Conservation (phyloP, 192 early-diverging fungal genomes). For the Coemansia javaensis region DNA sequence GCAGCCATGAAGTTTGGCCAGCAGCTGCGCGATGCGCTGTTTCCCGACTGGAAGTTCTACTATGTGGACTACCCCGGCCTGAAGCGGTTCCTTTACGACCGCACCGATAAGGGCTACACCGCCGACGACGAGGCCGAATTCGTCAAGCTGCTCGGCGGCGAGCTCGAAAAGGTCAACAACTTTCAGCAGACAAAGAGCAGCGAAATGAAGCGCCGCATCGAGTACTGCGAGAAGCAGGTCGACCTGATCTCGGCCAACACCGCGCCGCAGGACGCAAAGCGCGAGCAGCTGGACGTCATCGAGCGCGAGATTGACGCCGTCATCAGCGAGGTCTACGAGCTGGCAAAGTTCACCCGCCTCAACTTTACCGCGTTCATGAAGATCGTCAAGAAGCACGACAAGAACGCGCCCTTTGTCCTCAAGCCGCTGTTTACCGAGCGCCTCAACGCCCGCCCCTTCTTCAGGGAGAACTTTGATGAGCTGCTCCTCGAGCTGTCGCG, state of each 20-base stretch:
- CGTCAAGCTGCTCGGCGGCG: conserved; percentile 80
- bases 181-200: conserved; percentile 71
- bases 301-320: conserved; percentile 67
- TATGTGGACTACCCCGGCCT: conserved; percentile 86
- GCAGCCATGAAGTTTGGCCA: conserved; percentile 85
- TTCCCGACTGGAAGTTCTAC: conserved; percentile 83
- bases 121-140: conserved; percentile 82
- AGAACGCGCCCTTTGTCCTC: conserved; percentile 80
- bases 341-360: conserved; percentile 69
- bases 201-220: conserved; percentile 66
- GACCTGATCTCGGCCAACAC: conserved; percentile 52
- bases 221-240: conserved; percentile 60
- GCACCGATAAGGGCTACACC: conserved; percentile 60
- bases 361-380: conserved; percentile 84
- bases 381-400: conserved; percentile 99
- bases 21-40: conserved; percentile 71
- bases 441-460: conserved; percentile 79
- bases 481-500: conserved; percentile 81
- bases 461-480: conserved; percentile 79
- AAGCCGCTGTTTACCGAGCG: conserved; percentile 74
- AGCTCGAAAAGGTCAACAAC: conserved; percentile 81
- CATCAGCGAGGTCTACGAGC: conserved; percentile 71
- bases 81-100: conserved; percentile 76
- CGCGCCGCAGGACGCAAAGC: conserved; percentile 35
- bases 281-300: conserved; percentile 53